phyloP scores from a whole-genome alignment of 1,284 basidiomycete species.

The Ceratobasidium theobromae region DNA sequence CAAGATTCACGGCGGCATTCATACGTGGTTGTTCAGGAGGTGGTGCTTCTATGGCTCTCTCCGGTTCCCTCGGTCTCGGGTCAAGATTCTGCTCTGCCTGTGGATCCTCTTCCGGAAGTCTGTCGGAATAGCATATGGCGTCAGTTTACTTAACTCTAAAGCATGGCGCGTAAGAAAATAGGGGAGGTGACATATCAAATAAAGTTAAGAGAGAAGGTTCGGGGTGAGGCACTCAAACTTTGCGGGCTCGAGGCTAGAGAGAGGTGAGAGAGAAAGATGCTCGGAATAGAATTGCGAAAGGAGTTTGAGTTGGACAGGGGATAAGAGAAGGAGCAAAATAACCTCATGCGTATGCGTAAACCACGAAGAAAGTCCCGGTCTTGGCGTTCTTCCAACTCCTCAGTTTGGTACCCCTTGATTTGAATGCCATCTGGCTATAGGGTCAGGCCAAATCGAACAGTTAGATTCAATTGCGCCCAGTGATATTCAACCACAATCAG shows the following conservation, averaged over 20 bases:
- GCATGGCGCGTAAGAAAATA: neutral
- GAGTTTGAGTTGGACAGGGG: neutral
- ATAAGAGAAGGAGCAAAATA: conserved; percentile 37
- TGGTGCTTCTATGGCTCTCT: neutral
- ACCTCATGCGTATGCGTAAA: conserved; percentile 64
- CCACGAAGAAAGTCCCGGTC: conserved; percentile 57
- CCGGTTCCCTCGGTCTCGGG: neutral
- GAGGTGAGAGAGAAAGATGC: neutral
- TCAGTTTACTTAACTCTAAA: conserved; percentile 7
- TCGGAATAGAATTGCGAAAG: neutral
- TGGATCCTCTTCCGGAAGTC: conserved; percentile 24
- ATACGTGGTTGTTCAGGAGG: conserved; percentile 9
- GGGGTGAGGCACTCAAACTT: too few relatives aligned
- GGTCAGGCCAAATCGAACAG: conserved; percentile 31
- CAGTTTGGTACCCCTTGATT: conserved; percentile 58
- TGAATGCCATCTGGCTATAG: conserved; percentile 4
- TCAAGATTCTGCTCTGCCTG: neutral
- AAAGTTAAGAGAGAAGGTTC: too few relatives aligned
- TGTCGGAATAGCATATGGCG: neutral
- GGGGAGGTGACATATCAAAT: neutral
- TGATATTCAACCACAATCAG: neutral
- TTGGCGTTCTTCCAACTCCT: conserved; percentile 58
- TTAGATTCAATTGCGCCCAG: conserved; percentile 51
- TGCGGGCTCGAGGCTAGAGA: too few relatives aligned
- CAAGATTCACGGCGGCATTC: conserved; percentile 14